phyloP scores from a whole-genome alignment of 208 protist genomes.

The Leishmania lainsoni region DNA sequence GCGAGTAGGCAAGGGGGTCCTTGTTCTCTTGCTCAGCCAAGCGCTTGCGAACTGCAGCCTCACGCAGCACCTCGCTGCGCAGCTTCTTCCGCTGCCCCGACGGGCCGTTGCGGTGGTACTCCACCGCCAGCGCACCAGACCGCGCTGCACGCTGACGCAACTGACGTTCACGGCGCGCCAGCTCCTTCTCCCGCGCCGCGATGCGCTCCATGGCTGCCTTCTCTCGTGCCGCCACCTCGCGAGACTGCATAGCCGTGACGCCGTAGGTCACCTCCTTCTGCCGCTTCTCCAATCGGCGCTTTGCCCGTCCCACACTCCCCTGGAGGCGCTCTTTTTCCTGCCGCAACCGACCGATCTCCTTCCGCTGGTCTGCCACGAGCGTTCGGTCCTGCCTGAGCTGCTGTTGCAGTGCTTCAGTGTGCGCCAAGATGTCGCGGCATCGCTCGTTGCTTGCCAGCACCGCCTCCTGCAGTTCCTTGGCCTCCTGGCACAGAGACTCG shows the following conservation, averaged over 20 bases:
- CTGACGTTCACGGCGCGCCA: constrained; percentile 39
- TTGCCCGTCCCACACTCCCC: constrained; percentile 22
- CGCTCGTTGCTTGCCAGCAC: constrained; percentile 50
- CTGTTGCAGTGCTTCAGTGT: constrained; percentile 29
- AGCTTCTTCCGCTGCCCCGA: constrained; percentile 36
- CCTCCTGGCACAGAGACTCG: constrained; percentile 49
- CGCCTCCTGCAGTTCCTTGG: constrained; percentile 46
- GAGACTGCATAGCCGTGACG: constrained; percentile 51
- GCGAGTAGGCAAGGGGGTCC: constrained; percentile 64
- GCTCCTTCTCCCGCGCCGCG: constrained; percentile 43
- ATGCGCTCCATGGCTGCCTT: constrained; percentile 40
- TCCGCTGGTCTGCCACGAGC: constrained; percentile 67
- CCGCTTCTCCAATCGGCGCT: constrained; percentile 51
- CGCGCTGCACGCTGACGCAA: constrained; percentile 28
- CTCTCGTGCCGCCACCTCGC: constrained; percentile 38
- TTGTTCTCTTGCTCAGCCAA: constrained; percentile 42
- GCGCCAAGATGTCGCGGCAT: constrained; percentile 37
- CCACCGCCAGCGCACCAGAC: constrained; percentile 26
- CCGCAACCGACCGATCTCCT: constrained; percentile 48
- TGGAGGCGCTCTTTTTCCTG: constrained; percentile 37
- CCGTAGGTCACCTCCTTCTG: constrained; percentile 78
- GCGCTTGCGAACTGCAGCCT: constrained; percentile 61
- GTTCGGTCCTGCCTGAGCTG: constrained; percentile 69
- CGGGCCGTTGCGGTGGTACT: constrained; percentile 28
- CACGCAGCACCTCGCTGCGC: constrained; percentile 65